Conservation (phyloP, 345 rosid species). For the Litchi chinensis region DNA sequence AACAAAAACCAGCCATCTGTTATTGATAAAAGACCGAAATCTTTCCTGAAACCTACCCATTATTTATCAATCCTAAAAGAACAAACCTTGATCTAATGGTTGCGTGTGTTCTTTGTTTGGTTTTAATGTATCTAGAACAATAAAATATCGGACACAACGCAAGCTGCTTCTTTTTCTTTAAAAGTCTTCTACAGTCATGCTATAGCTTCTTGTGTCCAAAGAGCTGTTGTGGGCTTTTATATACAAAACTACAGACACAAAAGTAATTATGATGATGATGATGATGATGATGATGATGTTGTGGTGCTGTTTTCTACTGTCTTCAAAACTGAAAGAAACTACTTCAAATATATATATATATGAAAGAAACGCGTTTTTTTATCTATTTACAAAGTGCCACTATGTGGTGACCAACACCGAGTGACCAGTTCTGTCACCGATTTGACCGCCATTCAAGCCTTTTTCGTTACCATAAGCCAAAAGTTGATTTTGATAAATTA, state of each 20-base stretch:
- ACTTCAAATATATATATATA: too few relatives aligned
- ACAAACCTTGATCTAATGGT: not conserved
- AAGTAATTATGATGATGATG: not conserved
- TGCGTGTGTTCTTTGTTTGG: not conserved
- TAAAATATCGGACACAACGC: too few relatives aligned
- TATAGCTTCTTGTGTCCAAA: not conserved
- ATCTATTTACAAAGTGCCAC: conserved; percentile 2
- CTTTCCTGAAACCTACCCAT: conserved; percentile 58
- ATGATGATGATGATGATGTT: not conserved
- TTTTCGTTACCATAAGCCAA: not conserved
- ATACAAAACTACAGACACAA: not conserved
- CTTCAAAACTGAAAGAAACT: not conserved
- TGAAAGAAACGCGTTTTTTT: not conserved
- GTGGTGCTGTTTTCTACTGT: not conserved
- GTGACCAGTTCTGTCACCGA: not conserved
- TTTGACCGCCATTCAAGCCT: not conserved
- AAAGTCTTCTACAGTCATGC: not conserved
- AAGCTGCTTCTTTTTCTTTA: not conserved
- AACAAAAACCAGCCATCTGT: conserved; percentile 95
- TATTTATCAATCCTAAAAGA: not conserved
- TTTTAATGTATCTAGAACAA: not conserved
- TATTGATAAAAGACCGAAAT: conserved; percentile 54
- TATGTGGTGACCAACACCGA: not conserved
- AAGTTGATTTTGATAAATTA: not conserved
- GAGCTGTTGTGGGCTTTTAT: not conserved